phyloP scores from a whole-genome alignment of 108 stramenopile genomes.

The Nitzschia sp. region DNA sequence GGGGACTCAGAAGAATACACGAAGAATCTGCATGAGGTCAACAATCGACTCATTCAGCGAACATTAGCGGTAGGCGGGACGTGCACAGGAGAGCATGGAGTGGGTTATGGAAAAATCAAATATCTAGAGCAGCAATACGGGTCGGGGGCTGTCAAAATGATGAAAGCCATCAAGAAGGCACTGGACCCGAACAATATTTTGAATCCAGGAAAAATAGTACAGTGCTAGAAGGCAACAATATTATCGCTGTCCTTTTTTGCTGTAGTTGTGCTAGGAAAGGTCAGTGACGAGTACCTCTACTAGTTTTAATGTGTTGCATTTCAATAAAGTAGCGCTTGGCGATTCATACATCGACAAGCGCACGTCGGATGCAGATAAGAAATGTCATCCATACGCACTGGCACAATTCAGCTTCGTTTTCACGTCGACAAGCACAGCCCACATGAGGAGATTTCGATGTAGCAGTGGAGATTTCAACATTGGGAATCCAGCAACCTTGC shows the following conservation, averaged over 20 bases:
- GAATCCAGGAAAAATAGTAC: slow-evolving; percentile 93
- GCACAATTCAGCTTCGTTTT: too few relatives aligned
- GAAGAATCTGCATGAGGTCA: slow-evolving; percentile 56
- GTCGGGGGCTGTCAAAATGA: slow-evolving; percentile 75
- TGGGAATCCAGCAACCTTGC: not conserved
- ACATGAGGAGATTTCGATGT: too few relatives aligned
- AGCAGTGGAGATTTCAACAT: not conserved
- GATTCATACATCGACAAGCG: too few relatives aligned
- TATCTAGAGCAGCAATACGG: slow-evolving; percentile 86
- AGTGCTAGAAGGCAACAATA: not conserved
- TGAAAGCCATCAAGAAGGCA: slow-evolving; percentile 84
- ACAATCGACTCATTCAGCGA: slow-evolving; percentile 61
- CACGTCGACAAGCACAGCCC: too few relatives aligned
- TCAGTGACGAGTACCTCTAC: too few relatives aligned
- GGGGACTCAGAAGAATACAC: slow-evolving; percentile 74
- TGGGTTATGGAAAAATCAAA: slow-evolving; percentile 90
- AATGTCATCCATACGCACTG: too few relatives aligned
- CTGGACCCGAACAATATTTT: slow-evolving; percentile 89
- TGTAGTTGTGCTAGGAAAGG: too few relatives aligned
- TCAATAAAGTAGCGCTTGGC: too few relatives aligned
- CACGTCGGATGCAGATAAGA: too few relatives aligned
- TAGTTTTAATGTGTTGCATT: too few relatives aligned
- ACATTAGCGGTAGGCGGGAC: slow-evolving; percentile 87
- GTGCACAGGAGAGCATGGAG: slow-evolving; percentile 98
- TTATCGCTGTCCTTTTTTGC: too few relatives aligned